Conservation (phyloP, 306 rosid genomes). For the Castanea sativa region DNA sequence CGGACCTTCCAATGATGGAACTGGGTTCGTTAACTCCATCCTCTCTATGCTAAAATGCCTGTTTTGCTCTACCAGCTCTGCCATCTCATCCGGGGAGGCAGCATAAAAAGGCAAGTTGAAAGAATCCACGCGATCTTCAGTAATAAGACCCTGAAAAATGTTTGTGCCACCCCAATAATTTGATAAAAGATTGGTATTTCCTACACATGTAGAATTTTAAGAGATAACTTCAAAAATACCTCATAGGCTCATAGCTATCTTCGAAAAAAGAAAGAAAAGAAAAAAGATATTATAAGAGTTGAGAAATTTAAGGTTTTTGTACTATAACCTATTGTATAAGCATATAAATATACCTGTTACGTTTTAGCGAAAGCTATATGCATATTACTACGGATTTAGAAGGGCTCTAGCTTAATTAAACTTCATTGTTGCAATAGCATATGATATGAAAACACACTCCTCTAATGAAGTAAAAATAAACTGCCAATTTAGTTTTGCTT, state of each 20-base stretch:
- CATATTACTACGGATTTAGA: no score
- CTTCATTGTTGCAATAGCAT: no score
- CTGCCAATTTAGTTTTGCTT: no score
- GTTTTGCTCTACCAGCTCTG: conserved; percentile 33
- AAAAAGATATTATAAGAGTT: not conserved
- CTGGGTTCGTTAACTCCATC: conserved; percentile 43
- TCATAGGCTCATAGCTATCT: no score
- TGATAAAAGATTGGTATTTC: not conserved
- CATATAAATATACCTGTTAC: not conserved
- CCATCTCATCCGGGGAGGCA: conserved; percentile 44
- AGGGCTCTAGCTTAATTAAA: no score
- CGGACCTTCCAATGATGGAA: conserved; percentile 35
- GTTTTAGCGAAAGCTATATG: no score
- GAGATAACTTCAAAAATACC: not conserved
- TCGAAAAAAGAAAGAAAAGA: no score
- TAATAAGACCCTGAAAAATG: conserved; percentile 33
- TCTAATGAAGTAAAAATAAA: no score
- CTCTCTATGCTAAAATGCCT: conserved; percentile 43
- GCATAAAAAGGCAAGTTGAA: conserved; percentile 56
- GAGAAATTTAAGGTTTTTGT: not conserved
- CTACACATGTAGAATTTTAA: not conserved
- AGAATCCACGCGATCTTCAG: conserved; percentile 43
- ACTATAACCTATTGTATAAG: not conserved
- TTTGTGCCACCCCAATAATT: not conserved
- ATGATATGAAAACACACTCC: no score